Evolutionary conservation across 2,329 filamentous ascomycete genomes (phyloP).

Genomic region (Mycosphaerelloides madeirae): DNA sequence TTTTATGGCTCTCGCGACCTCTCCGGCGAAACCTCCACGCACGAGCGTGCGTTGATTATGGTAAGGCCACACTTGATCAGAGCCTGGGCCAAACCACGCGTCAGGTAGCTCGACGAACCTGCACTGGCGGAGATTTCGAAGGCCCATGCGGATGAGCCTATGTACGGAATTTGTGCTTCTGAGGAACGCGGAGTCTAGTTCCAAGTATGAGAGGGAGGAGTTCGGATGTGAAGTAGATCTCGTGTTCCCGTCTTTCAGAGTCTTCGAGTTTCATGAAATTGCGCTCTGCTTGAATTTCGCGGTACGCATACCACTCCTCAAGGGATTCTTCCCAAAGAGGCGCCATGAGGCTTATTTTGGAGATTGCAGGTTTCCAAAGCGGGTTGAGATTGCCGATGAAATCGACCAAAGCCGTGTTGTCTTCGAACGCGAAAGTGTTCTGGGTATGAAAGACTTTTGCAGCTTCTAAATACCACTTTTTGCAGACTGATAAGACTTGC

Average conservation of each 20-base stretch:
- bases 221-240: slow-evolving; percentile 1
- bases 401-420: slow-evolving; percentile 2
- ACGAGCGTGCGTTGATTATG: slow-evolving; percentile 5
- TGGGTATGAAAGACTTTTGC: slow-evolving; percentile 12
- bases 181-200: slow-evolving; percentile 14
- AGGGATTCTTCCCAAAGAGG: neutral
- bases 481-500: slow-evolving; percentile 15
- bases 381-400: slow-evolving; percentile 6
- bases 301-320: neutral
- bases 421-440: slow-evolving; percentile 21
- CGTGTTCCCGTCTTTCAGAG: neutral
- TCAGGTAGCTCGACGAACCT: neutral
- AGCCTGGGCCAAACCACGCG: slow-evolving; percentile 2
- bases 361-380: slow-evolving; percentile 6
- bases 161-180: neutral
- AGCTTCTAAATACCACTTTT: slow-evolving; percentile 16
- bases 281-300: too few species aligned
- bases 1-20: slow-evolving; percentile 10
- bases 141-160: slow-evolving; percentile 3
- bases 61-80: slow-evolving; percentile 8
- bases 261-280: too few species aligned
- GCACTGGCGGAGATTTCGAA: slow-evolving; percentile 1
- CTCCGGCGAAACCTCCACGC: slow-evolving; percentile 8
- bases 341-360: slow-evolving; percentile 11
- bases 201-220: slow-evolving; percentile 11